Evolutionary conservation across 371 early-diverging fungal genomes (phyloP), one percentile per base, ranked within the genome.

Genomic region (Catenaria anguillulae): DNA sequence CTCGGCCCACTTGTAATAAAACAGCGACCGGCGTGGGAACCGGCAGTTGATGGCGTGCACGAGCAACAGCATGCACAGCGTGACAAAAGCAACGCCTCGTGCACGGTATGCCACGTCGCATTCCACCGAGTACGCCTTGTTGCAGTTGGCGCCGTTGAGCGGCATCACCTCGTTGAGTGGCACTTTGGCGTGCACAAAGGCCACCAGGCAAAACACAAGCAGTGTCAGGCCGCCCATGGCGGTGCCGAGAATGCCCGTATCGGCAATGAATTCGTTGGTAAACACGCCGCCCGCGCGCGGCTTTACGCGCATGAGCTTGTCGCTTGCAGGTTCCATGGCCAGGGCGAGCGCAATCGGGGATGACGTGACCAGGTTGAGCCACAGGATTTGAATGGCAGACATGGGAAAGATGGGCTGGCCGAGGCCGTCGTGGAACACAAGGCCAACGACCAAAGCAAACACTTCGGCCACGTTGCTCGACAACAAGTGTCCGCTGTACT

Each of bases 71-170:
- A 82, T 64, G 0, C 86, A 84, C 58, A 86, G 64, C 2, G 83
- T 78, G 13, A 82, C 75, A 64, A 85, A 89, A 29, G 82, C 75
- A 0, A 83, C 76, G 64, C 82, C 87, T 62, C 89, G 86, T 10
- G 85, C 87, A 42, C 79, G 80, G 75, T 77, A 89, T 21, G 86
- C 86, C 26, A 71, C 67, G 10, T 81, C 72, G 70, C 90, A 89
- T 1, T 61, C 71, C 0, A 75, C 77, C 60, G 37, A 24, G 62
- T 31, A 56, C 31, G 62, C 29, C 55, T 65, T 70, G 67, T 87
- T 87, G 67, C 89, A 88, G 37, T 19, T 21, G 3, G 21, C 23
- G 15, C 23, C n/a, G 6, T 5, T 4, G 6, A 12, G 54, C 56
- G 35, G 37, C 4, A 34, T n/a, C 23, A 34, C 8, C 34, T 2